Conservation (phyloP, 1,284 basidiomycete species). For the Rhizoctonia solani region DNA sequence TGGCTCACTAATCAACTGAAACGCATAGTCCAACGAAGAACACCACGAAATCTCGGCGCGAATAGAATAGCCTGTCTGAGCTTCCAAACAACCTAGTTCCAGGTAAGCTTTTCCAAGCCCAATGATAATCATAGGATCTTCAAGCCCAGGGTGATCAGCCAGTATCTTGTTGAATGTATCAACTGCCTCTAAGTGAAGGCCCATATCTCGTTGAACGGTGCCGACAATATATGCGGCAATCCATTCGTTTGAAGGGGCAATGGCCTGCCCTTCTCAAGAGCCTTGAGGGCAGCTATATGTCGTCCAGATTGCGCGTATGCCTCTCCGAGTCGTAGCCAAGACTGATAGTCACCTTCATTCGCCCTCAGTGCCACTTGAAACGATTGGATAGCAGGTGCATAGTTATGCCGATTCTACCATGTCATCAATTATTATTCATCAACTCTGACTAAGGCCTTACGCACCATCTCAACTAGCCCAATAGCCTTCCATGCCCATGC, state of each 20-base stretch:
- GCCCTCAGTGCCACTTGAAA: constrained; percentile 89
- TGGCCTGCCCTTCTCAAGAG: constrained; percentile 75
- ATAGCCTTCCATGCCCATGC: constrained; percentile 99
- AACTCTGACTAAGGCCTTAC: constrained; percentile 42
- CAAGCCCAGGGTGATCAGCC: constrained; percentile 52
- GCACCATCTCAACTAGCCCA: constrained; percentile 88
- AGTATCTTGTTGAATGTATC: constrained; percentile 66
- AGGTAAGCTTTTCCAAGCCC: constrained; percentile 78
- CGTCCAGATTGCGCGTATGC: constrained; percentile 88
- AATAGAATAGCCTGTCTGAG: constrained; percentile 68
- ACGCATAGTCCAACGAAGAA: constrained; percentile 58
- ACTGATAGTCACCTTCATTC: constrained; percentile 72
- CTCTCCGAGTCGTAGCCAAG: constrained; percentile 92
- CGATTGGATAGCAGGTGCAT: constrained; percentile 77
- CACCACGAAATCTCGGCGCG: constrained; percentile 77
- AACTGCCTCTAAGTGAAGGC: constrained; percentile 77
- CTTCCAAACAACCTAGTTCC: constrained; percentile 69
- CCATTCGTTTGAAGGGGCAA: constrained; percentile 76
- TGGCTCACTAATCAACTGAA: constrained; percentile 60
- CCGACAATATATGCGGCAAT: constrained; percentile 83
- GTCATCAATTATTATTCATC: constrained; percentile 9
- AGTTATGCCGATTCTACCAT: constrained; percentile 72
- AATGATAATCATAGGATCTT: constrained; percentile 70
- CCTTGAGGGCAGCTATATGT: constrained; percentile 88
- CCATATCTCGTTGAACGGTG: constrained; percentile 82